phyloP scores from a whole-genome alignment of 2,329 filamentous ascomycete species.

The Sarocladium oryzae region DNA sequence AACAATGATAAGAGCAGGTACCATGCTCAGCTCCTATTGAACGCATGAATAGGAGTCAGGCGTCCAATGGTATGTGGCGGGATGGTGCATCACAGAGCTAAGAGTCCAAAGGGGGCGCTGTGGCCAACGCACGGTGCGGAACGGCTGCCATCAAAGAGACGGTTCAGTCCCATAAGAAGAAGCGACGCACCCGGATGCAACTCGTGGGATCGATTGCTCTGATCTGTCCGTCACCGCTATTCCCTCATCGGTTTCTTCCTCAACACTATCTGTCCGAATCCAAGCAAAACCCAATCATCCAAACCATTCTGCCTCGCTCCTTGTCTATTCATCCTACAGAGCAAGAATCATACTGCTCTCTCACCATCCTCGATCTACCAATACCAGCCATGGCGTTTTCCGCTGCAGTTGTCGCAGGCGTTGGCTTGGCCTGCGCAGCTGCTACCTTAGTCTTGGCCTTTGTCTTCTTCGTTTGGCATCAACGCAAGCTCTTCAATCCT shows the following conservation, averaged over 20 bases:
- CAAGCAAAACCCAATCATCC: no score
- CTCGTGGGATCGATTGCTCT: no score
- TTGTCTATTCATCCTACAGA: neutral
- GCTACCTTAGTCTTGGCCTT: neutral
- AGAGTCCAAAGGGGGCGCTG: no score
- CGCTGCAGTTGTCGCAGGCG: neutral
- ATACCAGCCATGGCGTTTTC: neutral
- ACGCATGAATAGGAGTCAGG: neutral
- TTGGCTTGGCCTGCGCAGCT: neutral
- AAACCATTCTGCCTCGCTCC: neutral
- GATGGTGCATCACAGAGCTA: no score
- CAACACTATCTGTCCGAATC: no score
- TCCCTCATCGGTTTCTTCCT: no score
- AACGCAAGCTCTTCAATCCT: neutral
- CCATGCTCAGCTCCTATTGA: neutral
- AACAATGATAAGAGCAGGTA: neutral
- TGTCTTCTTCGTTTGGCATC: neutral
- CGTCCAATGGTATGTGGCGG: neutral
- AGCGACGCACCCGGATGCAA: no score
- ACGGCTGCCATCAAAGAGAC: no score
- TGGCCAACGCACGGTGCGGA: no score
- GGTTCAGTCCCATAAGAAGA: no score
- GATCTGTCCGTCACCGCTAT: no score
- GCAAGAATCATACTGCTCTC: no score
- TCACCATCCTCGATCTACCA: neutral